Base-by-base conservation (phyloP, 495 filamentous ascomycete species). In the Penicillium flavigenum region DNA sequence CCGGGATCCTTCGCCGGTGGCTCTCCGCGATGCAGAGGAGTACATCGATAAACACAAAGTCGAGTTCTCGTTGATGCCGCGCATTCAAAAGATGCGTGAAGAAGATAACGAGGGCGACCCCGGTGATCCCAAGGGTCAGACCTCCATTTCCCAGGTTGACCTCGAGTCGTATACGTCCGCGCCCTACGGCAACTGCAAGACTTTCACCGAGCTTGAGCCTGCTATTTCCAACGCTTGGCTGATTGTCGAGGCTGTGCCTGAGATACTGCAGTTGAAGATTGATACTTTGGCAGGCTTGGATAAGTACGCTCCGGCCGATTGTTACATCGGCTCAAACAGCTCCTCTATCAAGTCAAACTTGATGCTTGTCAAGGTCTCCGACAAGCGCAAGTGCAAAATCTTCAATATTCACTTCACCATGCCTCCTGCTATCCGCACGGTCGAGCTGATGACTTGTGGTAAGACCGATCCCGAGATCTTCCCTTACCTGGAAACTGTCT, bases 361-460 rank as follows among this genome's bases (percentile, higher is more conserved):
- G 45, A 65, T 75, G 69, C 19, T 65, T 17, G 45, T 29, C 0
- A 63, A 63, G 12, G 44, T 71, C 1, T 42, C 44, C 1, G 20
- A 34, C 1, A 58, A 65, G 17, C 41, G 62, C 8, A 61, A 39
- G 43, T 60, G 32, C 45, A 59, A 20, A 63, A 71, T 55, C 62
- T 51, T 70, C 11, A 85, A 85, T 60, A 76, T 73, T 50, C 81
- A 84, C 66, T 85, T 76, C 58, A 68, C 69, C 20, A 82, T 84
- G 70, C 83, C 81, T 49, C 82, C 81, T 0, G 58, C 56, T 29
- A 73, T 75, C 45, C 60, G 62, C 6, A 70, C 63, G 12, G 80
- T 84, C 5, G 82, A 85, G 68, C 47, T 86, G 50, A 85, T 86
- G 82, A 79, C 81, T 0, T 63, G 66, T 62, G 81, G 81, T 0